phyloP scores from a whole-genome alignment of 108 stramenopile species.

The Nannochloropsis salina region DNA sequence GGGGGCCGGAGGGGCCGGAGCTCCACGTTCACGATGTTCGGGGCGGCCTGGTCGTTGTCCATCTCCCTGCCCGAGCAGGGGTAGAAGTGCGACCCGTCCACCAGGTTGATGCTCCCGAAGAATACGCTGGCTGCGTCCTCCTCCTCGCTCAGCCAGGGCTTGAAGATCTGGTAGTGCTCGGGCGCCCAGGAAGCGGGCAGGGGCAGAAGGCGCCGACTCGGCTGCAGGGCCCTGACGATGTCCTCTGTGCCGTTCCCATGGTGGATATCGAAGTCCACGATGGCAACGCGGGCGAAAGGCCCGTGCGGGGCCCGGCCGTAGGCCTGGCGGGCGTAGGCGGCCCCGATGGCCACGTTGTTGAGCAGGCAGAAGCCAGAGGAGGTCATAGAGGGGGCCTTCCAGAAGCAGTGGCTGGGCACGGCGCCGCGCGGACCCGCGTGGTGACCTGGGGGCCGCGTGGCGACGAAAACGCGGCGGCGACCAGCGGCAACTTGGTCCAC shows the following conservation, averaged over 20 bases:
- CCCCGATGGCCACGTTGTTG: constrained; percentile 95
- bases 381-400: constrained; percentile 42
- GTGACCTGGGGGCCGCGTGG: constrained; percentile 94
- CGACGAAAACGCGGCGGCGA: constrained; percentile 67
- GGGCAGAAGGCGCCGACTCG: constrained; percentile 22
- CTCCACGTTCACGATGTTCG: constrained; percentile 41
- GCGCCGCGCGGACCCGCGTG: constrained; percentile 88
- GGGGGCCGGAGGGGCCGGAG: constrained; percentile 29
- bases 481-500: constrained; percentile 53
- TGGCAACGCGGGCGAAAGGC: constrained; percentile 51
- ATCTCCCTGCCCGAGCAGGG: constrained; percentile 38
- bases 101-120: constrained; percentile 50
- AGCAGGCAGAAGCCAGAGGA: constrained; percentile 87
- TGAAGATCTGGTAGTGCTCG: constrained; percentile 30
- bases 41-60: constrained; percentile 18
- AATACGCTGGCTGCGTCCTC: constrained; percentile 47
- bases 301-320: constrained; percentile 29
- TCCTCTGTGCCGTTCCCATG: constrained; percentile 63
- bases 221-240: constrained; percentile 44
- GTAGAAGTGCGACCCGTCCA: constrained; percentile 34
- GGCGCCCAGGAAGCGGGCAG: constrained; percentile 45
- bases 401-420: constrained; percentile 33
- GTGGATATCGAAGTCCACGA: constrained; percentile 61
- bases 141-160: constrained; percentile 48
- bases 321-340: constrained; percentile 71